Conservation (phyloP, 805 yeast species). For the Torulaspora delbrueckii region DNA sequence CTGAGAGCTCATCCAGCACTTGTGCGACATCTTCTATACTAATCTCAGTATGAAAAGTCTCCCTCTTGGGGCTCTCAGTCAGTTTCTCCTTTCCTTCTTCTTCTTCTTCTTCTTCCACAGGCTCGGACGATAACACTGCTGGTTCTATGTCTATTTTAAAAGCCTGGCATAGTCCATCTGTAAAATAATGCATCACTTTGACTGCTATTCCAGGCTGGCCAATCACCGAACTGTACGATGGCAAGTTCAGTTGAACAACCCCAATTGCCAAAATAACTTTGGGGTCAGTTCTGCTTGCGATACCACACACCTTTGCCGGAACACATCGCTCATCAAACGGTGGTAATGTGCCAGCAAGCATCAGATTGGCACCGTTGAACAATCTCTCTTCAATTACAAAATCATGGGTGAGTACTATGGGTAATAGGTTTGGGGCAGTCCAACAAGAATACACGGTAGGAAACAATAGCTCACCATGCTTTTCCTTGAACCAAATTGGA, state of each 20-base stretch:
- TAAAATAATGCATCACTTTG: slow-evolving; percentile 56
- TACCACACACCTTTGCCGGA: slow-evolving; percentile 62
- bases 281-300: slow-evolving; percentile 59
- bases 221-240: slow-evolving; percentile 41
- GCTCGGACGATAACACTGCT: slow-evolving; percentile 35
- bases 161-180: slow-evolving; percentile 56
- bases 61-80: slow-evolving; percentile 12
- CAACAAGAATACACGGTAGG: slow-evolving; percentile 77
- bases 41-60: slow-evolving; percentile 9
- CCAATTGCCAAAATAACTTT: slow-evolving; percentile 71
- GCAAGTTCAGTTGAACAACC: slow-evolving; percentile 46
- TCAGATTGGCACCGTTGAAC: slow-evolving; percentile 77
- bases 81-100: slow-evolving; percentile 7
- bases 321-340: slow-evolving; percentile 49
- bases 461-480: slow-evolving; percentile 46
- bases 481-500: slow-evolving; percentile 68
- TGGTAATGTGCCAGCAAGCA: slow-evolving; percentile 65
- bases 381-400: slow-evolving; percentile 56
- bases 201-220: slow-evolving; percentile 80
- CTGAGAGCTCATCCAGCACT: slow-evolving; percentile 39
- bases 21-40: slow-evolving; percentile 35
- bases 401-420: slow-evolving; percentile 64
- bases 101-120: slow-evolving; percentile 5
- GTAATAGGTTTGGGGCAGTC: slow-evolving; percentile 62
- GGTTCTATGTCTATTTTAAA: slow-evolving; percentile 43